phyloP scores from a whole-genome alignment of 225 moss, liverwort and hornwort genomes.

The Bryoerythrophyllum caledonicum region DNA sequence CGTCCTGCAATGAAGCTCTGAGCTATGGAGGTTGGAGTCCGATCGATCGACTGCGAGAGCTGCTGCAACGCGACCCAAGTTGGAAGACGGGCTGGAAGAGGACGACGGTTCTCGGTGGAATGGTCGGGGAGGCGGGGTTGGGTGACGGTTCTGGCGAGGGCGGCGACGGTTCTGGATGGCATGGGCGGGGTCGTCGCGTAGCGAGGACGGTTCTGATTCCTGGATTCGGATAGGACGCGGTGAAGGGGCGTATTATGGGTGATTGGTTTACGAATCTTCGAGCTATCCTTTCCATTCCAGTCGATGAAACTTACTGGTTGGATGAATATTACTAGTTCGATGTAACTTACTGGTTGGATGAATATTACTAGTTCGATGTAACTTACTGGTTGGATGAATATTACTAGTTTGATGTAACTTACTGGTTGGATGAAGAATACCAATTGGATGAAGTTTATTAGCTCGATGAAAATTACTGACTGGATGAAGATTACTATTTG shows the following conservation, averaged over 20 bases:
- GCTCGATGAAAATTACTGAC: too few species aligned
- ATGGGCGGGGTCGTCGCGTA: neutral
- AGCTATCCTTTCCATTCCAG: neutral
- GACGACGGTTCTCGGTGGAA: neutral
- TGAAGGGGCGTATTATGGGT: neutral
- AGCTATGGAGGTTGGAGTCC: neutral
- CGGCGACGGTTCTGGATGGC: neutral
- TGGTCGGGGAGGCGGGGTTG: neutral
- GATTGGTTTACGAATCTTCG: conserved; percentile 23
- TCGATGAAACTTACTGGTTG: neutral
- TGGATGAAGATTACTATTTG: neutral
- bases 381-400: too few species aligned
- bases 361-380: too few species aligned
- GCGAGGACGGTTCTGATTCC: neutral
- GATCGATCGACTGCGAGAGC: neutral
- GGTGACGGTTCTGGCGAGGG: neutral
- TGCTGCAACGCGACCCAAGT: neutral
- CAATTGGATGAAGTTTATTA: neutral
- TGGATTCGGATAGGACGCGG: conserved; percentile 23
- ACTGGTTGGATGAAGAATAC: too few species aligned
- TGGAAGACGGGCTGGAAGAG: neutral
- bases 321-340: too few species aligned
- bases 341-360: too few species aligned
- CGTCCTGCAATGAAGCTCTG: neutral
- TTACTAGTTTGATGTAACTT: too few species aligned